Evolutionary conservation across 169 alveolate genomes (phyloP), one percentile per base, ranked within the genome.

Genomic region (Plasmodium inui): DNA sequence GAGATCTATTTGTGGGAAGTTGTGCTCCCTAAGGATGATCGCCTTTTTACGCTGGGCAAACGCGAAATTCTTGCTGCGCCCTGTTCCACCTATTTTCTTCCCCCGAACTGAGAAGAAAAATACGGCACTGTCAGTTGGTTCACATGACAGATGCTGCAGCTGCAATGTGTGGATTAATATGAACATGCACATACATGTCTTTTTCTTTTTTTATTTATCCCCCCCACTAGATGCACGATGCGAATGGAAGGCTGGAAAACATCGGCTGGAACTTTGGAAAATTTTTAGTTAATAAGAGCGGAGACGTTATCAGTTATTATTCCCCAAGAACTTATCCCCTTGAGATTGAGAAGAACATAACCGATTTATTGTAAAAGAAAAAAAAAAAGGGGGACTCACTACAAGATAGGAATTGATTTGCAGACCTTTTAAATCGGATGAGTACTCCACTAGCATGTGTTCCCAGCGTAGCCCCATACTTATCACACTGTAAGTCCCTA

Each of bases 261-360:
- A 85, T 85, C 53, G 93, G 93, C 34, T 85, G 93, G 93, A 85
- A 85, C 28, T 85, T 85, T 85, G 93, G 93, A 30, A 85, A 85
- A 73, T 85, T 85, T 53, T 28, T 85, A 85, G 80, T 85, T n/a
- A 78, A 85, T 28, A 85, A 3, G 28, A 53, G 57, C n/a, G 93
- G 93, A 85, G 32, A 85, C 22, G 93, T 85, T 14, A 57, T 85
- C 41, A 74, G 57, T 7, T 85, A 85, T 28, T 73, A 22, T 85
- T 85, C 93, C 10, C 93, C 93, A 5, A 85, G 61, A 74, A 72
- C 80, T 32, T 50, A 53, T 19, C 93, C 93, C 39, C 57, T 73
- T 32, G 79, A 85, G 19, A 32, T 85, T 46, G 93, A 85, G 79
- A 85, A 85, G 34, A 9, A 46, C 67, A 85, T 85, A 50, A 74